Percentiles rank a stretch among this genome's conserved stretches.
Evolutionary conservation across 176 grass and related monocot species (phyloP).

Genomic region (Cenchrus fungigraminus): DNA sequence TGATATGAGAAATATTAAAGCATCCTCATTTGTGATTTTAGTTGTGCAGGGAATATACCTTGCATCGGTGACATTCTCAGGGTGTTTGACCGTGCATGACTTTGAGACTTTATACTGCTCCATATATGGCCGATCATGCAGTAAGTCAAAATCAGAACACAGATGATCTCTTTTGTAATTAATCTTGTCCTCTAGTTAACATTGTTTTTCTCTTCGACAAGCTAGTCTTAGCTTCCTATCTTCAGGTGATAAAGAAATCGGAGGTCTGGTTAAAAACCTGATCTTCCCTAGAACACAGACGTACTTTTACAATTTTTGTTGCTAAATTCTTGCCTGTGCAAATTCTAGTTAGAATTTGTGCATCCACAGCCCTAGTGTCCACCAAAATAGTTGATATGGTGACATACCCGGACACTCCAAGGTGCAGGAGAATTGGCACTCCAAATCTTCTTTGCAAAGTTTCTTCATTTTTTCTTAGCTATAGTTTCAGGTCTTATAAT

Average conservation of each 20-base stretch:
- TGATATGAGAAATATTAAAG: slow-evolving; percentile 25
- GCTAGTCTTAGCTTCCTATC: slow-evolving; percentile 1
- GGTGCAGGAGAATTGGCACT: slow-evolving; percentile 18
- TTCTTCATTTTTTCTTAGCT: slow-evolving; percentile 35
- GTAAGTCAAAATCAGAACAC: slow-evolving; percentile 60
- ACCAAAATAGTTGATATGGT: slow-evolving; percentile 29
- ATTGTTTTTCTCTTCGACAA: slow-evolving; percentile 13
- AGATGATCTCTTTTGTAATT: not conserved
- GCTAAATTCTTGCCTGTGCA: slow-evolving; percentile 33
- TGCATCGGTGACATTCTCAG: slow-evolving; percentile 85
- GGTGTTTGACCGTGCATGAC: slow-evolving; percentile 94
- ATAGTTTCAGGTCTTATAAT: slow-evolving; percentile 5
- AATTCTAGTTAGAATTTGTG: slow-evolving; percentile 30
- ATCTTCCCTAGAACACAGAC: slow-evolving; percentile 20
- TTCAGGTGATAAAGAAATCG: slow-evolving; percentile 15
- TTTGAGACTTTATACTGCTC: slow-evolving; percentile 90
- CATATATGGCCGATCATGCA: slow-evolving; percentile 52
- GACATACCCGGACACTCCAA: not conserved
- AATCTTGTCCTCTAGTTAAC: not conserved
- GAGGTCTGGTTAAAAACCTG: slow-evolving; percentile 19
- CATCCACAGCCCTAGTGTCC: not conserved
- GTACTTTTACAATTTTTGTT: slow-evolving; percentile 14
- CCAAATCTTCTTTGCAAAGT: slow-evolving; percentile 22
- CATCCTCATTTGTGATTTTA: slow-evolving; percentile 42
- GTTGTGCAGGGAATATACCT: slow-evolving; percentile 85